Percentiles rank a stretch among this genome's conserved stretches.
phyloP scores from a whole-genome alignment of 2,329 filamentous ascomycete genomes.

The Exophiala phaeomuriformis region DNA sequence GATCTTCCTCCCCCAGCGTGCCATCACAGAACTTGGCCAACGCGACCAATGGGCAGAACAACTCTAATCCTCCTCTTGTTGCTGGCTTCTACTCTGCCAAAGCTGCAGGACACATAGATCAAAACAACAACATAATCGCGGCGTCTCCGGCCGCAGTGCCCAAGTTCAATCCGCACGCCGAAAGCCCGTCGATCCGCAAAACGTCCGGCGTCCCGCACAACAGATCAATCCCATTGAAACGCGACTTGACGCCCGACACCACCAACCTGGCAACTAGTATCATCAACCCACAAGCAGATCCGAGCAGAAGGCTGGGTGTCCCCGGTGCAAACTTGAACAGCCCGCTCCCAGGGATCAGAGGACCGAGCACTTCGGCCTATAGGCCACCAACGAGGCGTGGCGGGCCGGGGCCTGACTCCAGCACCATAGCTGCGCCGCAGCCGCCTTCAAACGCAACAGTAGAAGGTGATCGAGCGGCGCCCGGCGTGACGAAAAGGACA shows the following conservation, averaged over 20 bases:
- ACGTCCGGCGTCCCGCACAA: slow-evolving; percentile 80
- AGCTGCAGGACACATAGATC: slow-evolving; percentile 52
- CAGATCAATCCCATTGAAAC: slow-evolving; percentile 64
- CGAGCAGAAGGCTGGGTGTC: slow-evolving; percentile 13
- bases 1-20: slow-evolving; percentile 21
- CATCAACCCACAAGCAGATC: slow-evolving; percentile 19
- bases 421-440: too few species aligned
- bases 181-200: slow-evolving; percentile 79
- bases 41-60: slow-evolving; percentile 2
- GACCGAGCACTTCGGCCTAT: slow-evolving; percentile 28
- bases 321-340: slow-evolving; percentile 1
- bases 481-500: slow-evolving; percentile 32
- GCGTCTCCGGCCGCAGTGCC: slow-evolving; percentile 41
- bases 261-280: slow-evolving; percentile 22
- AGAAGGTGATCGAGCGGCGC: slow-evolving; percentile 15
- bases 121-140: slow-evolving; percentile 40
- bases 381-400: slow-evolving; percentile 41
- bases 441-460: slow-evolving; percentile 24
- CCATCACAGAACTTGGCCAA: slow-evolving; percentile 18
- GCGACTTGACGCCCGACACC: slow-evolving; percentile 31
- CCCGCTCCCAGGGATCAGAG: slow-evolving; percentile 5
- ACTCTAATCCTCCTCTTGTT: slow-evolving; percentile 31
- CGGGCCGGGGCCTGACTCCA: too few species aligned
- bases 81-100: slow-evolving; percentile 65
- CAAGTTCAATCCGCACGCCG: slow-evolving; percentile 64